Percentiles rank a stretch among this genome's conserved stretches.
Conservation (phyloP, 2,329 filamentous ascomycete genomes). For the Simplicillium sp. region DNA sequence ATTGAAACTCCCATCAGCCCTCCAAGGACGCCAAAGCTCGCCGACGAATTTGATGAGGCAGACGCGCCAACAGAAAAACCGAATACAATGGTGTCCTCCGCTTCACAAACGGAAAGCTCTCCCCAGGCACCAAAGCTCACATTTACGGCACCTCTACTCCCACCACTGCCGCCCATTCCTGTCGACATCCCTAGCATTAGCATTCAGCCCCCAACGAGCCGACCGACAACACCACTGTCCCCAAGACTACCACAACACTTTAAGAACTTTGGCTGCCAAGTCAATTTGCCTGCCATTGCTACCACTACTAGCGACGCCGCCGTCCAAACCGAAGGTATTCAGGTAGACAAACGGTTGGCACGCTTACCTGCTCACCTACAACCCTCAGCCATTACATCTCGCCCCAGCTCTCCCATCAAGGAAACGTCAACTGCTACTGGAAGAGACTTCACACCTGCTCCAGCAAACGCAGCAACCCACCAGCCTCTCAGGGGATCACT, state of each 20-base stretch:
- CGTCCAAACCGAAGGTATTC: conserved; percentile 85
- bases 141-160: no score
- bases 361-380: conserved; percentile 70
- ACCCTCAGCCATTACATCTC: conserved; percentile 62
- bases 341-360: conserved; percentile 67
- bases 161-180: conserved; percentile 19
- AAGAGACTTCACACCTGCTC: conserved; percentile 41
- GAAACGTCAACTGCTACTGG: conserved; percentile 20
- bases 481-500: conserved; percentile 47
- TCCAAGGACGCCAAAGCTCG: conserved; percentile 53
- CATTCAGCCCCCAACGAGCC: conserved; percentile 78
- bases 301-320: conserved; percentile 20
- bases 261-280: conserved; percentile 79
- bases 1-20: conserved; percentile 53
- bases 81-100: conserved; percentile 38
- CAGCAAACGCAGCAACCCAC: conserved; percentile 45
- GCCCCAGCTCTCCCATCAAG: conserved; percentile 41
- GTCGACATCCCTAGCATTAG: conserved; percentile 74
- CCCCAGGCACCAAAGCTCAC: no score
- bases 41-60: conserved; percentile 28
- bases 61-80: conserved; percentile 26
- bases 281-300: conserved; percentile 27
- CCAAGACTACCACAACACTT: conserved; percentile 69
- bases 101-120: conserved; percentile 50
- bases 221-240: conserved; percentile 68